Evolutionary conservation across 2,329 filamentous ascomycete genomes (phyloP).

Genomic region (Proliferodiscus dingleyae): DNA sequence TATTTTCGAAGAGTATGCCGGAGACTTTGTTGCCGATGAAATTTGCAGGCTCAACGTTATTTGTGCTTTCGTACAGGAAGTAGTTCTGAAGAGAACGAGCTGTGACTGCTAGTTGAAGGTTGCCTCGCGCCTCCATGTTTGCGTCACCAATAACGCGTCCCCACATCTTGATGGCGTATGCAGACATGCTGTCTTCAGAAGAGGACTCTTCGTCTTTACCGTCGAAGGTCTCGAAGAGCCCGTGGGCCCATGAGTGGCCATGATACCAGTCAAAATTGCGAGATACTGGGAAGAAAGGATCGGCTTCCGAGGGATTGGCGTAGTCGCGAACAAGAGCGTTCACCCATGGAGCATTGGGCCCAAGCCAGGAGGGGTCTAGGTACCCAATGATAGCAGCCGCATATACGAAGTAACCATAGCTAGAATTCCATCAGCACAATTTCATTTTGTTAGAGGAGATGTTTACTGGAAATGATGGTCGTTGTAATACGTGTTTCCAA

Average conservation of each 20-base stretch:
- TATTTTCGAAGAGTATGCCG: constrained; percentile 84
- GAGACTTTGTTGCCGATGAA: constrained; percentile 76
- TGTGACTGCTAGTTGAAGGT: constrained; percentile 78
- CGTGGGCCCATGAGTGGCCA: constrained; percentile 90
- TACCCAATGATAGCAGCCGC: constrained; percentile 77
- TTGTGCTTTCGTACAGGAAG: constrained; percentile 71
- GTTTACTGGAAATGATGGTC: constrained; percentile 61
- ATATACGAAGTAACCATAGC: constrained; percentile 84
- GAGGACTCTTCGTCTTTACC: constrained; percentile 85
- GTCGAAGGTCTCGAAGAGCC: constrained; percentile 64
- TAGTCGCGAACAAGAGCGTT: constrained; percentile 78
- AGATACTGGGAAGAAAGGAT: constrained; percentile 74
- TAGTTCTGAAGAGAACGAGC: constrained; percentile 70
- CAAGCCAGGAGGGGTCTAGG: constrained; percentile 71
- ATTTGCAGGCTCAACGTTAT: constrained; percentile 65
- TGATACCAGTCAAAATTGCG: constrained; percentile 90
- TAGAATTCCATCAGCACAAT: not conserved
- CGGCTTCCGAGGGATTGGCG: constrained; percentile 67
- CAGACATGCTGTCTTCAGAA: constrained; percentile 84
- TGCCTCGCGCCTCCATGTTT: constrained; percentile 71
- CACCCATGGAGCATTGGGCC: constrained; percentile 70
- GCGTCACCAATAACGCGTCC: constrained; percentile 69
- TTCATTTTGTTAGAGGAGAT: not conserved
- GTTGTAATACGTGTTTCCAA: constrained; percentile 85
- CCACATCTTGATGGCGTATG: constrained; percentile 89